Percentiles rank a stretch among this genome's conserved stretches.
These are phyloP conservation scores for Panicum miliaceum DNA, from an alignment of 176 grass and related monocot genomes.

Conservation along the genomic window DNA sequence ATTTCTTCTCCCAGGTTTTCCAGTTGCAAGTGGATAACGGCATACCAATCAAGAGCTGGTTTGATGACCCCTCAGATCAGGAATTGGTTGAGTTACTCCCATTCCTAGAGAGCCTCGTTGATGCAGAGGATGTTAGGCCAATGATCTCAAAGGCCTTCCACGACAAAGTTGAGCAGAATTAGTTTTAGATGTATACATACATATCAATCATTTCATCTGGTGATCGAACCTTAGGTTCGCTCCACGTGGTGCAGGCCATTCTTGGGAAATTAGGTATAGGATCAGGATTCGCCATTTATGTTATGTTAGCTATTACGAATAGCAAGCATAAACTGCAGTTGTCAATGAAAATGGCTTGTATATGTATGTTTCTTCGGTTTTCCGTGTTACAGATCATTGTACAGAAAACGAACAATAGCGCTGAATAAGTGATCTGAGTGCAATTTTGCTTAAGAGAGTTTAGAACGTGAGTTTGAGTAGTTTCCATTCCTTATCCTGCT, in stretches of 20 bases:
- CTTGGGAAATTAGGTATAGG: slow-evolving; percentile 50
- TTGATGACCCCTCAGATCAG: slow-evolving; percentile 76
- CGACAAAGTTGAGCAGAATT: slow-evolving; percentile 50
- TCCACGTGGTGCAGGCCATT: slow-evolving; percentile 34
- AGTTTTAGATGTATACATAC: slow-evolving; percentile 42
- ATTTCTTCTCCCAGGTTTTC: slow-evolving; percentile 74
- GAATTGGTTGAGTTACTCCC: slow-evolving; percentile 85
- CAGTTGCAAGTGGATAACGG: slow-evolving; percentile 94
- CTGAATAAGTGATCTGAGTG: slow-evolving; percentile 57
- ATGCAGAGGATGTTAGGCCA: slow-evolving; percentile 81
- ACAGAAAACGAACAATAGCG: slow-evolving; percentile 48
- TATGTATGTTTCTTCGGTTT: slow-evolving; percentile 31
- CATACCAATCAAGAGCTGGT: slow-evolving; percentile 99
- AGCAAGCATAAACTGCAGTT: slow-evolving; percentile 52
- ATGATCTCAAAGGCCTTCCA: slow-evolving; percentile 81
- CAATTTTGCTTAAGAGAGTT: slow-evolving; percentile 37
- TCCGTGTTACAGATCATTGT: slow-evolving; percentile 40
- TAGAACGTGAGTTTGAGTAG: background rate
- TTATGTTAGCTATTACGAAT: slow-evolving; percentile 61
- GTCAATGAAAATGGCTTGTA: slow-evolving; percentile 44
- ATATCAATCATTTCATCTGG: slow-evolving; percentile 21
- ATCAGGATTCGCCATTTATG: slow-evolving; percentile 53
- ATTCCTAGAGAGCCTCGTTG: slow-evolving; percentile 77
- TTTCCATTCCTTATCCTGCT: background rate
- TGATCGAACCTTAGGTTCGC: slow-evolving; percentile 21